These are phyloP conservation scores for Pugionium cornutum DNA, from an alignment of 345 rosid genomes.

Conservation along the genomic window DNA sequence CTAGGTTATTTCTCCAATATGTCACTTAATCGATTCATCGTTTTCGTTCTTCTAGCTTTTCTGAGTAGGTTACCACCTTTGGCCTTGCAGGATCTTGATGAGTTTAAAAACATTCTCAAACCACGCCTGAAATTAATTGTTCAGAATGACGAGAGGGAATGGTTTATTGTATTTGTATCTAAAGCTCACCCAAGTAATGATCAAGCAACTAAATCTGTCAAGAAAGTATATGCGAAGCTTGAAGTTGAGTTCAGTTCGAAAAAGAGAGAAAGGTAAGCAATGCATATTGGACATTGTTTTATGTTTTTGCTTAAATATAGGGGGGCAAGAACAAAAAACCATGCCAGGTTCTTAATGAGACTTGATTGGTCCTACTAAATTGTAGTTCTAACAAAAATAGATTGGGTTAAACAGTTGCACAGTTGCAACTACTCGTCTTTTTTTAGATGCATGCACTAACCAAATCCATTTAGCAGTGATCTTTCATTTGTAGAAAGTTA, in stretches of 20 bases:
- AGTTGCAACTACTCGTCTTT: not conserved
- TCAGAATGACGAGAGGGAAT: constrained; percentile 91
- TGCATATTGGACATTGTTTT: constrained; percentile 12
- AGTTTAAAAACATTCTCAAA: constrained; percentile 89
- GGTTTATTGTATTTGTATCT: constrained; percentile 96
- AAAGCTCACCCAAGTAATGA: constrained; percentile 92
- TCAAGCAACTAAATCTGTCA: constrained; percentile 78
- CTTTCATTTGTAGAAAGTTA: no score
- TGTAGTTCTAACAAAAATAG: constrained; percentile 3
- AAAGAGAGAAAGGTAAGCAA: constrained; percentile 83
- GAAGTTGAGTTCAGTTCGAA: constrained; percentile 96
- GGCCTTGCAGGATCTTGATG: constrained; percentile 84
- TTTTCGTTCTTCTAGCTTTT: no score
- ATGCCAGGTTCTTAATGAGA: no score
- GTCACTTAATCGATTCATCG: not conserved
- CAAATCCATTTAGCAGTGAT: no score
- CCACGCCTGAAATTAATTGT: constrained; percentile 88
- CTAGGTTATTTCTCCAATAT: not conserved
- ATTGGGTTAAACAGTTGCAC: not conserved
- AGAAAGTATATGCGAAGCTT: constrained; percentile 83
- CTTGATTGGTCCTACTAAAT: not conserved
- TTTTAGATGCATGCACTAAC: no score
- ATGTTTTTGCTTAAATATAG: not conserved
- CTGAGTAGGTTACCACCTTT: constrained; percentile 11
- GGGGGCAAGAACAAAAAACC: no score